These are phyloP conservation scores for Paracoccidioides brasiliensis DNA, from an alignment of 2,329 filamentous ascomycete genomes.

Conservation along the genomic window DNA sequence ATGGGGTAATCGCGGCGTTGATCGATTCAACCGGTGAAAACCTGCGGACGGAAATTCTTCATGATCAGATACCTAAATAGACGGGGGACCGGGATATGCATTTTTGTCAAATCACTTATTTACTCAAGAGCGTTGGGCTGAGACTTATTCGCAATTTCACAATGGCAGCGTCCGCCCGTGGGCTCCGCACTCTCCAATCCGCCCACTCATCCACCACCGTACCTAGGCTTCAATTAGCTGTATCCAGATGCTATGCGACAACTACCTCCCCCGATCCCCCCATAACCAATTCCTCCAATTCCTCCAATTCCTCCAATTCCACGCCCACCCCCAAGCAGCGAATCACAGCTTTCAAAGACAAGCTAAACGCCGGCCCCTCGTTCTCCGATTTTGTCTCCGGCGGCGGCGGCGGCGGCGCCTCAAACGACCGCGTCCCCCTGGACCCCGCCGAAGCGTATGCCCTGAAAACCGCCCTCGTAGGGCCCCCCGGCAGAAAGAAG, in stretches of 20 bases:
- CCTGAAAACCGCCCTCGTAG: slow-evolving; percentile 48
- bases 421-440: slow-evolving; percentile 28
- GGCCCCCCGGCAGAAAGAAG: slow-evolving; percentile 49
- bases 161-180: slow-evolving; percentile 24
- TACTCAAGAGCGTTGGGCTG: neutral
- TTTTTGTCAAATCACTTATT: neutral
- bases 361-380: slow-evolving; percentile 50
- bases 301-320: slow-evolving; percentile 45
- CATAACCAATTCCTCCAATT: slow-evolving; percentile 16
- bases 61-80: too few species aligned
- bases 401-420: slow-evolving; percentile 13
- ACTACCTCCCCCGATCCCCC: slow-evolving; percentile 23
- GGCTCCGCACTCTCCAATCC: slow-evolving; percentile 22
- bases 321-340: slow-evolving; percentile 39
- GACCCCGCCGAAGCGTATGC: slow-evolving; percentile 42
- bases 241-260: slow-evolving; percentile 27
- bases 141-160: slow-evolving; percentile 1
- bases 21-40: too few species aligned
- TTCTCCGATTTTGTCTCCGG: slow-evolving; percentile 50
- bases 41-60: too few species aligned
- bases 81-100: too few species aligned
- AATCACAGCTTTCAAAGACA: slow-evolving; percentile 46
- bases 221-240: slow-evolving; percentile 1
- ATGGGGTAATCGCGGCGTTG: too few species aligned
- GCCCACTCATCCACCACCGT: slow-evolving; percentile 8